Percentiles rank a stretch among this genome's conserved stretches.
Evolutionary conservation across 176 grass and related monocot species (phyloP).

Genomic region (Pontederia crassipes): DNA sequence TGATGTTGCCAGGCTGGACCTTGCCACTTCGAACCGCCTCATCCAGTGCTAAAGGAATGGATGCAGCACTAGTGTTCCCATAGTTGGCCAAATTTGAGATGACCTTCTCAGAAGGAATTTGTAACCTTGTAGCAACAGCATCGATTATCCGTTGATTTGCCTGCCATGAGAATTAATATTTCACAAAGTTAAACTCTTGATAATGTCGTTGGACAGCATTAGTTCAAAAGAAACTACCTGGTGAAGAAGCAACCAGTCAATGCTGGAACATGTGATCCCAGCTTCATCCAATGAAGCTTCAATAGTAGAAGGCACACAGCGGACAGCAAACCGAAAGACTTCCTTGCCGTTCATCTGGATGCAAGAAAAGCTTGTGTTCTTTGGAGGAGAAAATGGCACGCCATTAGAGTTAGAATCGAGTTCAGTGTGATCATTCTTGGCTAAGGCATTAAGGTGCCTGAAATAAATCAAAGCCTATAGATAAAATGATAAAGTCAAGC

Average conservation of each 20-base stretch:
- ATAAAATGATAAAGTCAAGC: background rate
- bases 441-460: slow-evolving; percentile 52
- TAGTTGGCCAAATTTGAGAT: slow-evolving; percentile 92
- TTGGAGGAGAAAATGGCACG: slow-evolving; percentile 57
- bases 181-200: background rate
- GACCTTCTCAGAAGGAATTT: slow-evolving; percentile 78
- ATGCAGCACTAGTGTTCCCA: slow-evolving; percentile 87
- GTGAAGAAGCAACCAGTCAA: slow-evolving; percentile 92
- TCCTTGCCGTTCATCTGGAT: slow-evolving; percentile 98
- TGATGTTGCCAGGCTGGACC: slow-evolving; percentile 63
- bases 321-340: slow-evolving; percentile 93
- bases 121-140: slow-evolving; percentile 56
- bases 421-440: slow-evolving; percentile 13
- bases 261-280: slow-evolving; percentile 46
- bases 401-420: slow-evolving; percentile 48
- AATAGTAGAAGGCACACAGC: slow-evolving; percentile 60
- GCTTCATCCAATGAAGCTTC: slow-evolving; percentile 73
- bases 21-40: slow-evolving; percentile 64
- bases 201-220: background rate
- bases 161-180: slow-evolving; percentile 24
- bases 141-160: slow-evolving; percentile 88
- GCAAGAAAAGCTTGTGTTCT: slow-evolving; percentile 51
- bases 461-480: slow-evolving; percentile 7
- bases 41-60: slow-evolving; percentile 89
- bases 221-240: slow-evolving; percentile 34